Evolutionary conservation across 2,329 filamentous ascomycete species (phyloP).

Genomic region (Whalleya microplaca): DNA sequence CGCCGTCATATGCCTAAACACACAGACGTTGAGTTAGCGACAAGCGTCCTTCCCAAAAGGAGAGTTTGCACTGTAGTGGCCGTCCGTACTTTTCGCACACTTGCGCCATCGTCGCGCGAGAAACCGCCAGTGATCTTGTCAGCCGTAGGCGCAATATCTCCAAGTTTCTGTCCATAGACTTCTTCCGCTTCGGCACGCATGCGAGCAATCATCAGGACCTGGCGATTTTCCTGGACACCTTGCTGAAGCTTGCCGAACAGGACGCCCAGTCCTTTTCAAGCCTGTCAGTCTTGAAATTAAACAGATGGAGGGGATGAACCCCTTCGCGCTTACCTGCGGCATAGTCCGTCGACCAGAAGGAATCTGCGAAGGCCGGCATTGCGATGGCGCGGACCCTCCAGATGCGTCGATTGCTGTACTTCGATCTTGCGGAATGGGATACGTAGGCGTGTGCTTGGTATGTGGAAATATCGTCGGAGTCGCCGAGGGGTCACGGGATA

Average conservation of each 20-base stretch:
- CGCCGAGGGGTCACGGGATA: conserved; percentile 12
- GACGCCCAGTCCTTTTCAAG: conserved; percentile 73
- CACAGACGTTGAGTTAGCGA: conserved; percentile 26
- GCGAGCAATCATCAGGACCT: conserved; percentile 87
- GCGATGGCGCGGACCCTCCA: conserved; percentile 39
- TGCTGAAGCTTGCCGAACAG: conserved; percentile 97
- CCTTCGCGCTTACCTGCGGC: conserved; percentile 70
- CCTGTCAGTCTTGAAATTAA: conserved; percentile 16
- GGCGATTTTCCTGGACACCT: conserved; percentile 91
- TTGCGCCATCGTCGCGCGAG: conserved; percentile 89
- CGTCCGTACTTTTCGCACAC: conserved; percentile 79
- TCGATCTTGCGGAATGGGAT: conserved; percentile 4
- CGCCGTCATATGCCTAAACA: conserved; percentile 84
- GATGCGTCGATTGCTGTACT: conserved; percentile 6
- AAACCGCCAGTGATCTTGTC: conserved; percentile 87
- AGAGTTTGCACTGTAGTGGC: neutral
- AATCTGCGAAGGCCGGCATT: conserved; percentile 91
- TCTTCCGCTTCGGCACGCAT: conserved; percentile 97
- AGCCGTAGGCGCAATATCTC: conserved; percentile 79
- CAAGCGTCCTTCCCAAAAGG: conserved; percentile 4
- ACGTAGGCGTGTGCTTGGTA: conserved; percentile 1
- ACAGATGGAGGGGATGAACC: neutral
- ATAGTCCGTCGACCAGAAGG: conserved; percentile 98
- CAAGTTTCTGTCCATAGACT: conserved; percentile 77
- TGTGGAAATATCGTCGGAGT: neutral